Percentiles rank a stretch among this genome's conserved stretches.
Evolutionary conservation across 352 stramenopile genomes (phyloP).

Genomic region (Globisporangium splendens): DNA sequence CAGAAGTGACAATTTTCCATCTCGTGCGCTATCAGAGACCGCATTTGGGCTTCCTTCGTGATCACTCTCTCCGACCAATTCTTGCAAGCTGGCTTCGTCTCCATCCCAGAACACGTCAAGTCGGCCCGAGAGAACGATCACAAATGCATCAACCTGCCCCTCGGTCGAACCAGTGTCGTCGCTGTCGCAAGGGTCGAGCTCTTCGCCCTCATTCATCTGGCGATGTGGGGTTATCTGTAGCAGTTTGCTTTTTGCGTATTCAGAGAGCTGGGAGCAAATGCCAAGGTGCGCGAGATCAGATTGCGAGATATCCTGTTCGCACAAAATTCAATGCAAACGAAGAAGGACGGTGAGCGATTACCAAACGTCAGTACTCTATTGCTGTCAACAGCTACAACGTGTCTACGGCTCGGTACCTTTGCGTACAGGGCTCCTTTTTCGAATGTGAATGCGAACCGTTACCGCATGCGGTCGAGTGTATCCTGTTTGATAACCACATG

Average conservation of each 20-base stretch:
- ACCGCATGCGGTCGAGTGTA: slow-evolving; percentile 11
- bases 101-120: slow-evolving; percentile 49
- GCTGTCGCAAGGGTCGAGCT: slow-evolving; percentile 10
- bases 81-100: slow-evolving; percentile 4
- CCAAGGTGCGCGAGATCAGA: slow-evolving; percentile 36
- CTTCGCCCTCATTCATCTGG: slow-evolving; percentile 16
- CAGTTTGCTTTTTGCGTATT: slow-evolving; percentile 23
- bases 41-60: not conserved
- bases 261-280: slow-evolving; percentile 39
- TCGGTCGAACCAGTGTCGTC: not conserved
- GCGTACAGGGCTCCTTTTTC: slow-evolving; percentile 19
- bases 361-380: too few species aligned
- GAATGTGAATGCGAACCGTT: slow-evolving; percentile 26
- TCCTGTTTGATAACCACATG: slow-evolving; percentile 1
- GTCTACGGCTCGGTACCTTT: not conserved
- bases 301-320: slow-evolving; percentile 23
- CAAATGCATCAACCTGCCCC: slow-evolving; percentile 18
- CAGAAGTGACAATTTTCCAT: slow-evolving; percentile 5
- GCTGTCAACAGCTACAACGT: too few species aligned
- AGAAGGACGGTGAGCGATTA: not conserved
- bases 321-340: slow-evolving; percentile 12
- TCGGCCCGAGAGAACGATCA: slow-evolving; percentile 33
- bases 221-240: slow-evolving; percentile 24
- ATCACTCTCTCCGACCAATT: not conserved
- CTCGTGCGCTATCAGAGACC: not conserved